These are phyloP conservation scores for Arthroderma sp. DNA, from an alignment of 2,329 filamentous ascomycete genomes.

Conservation along the genomic window DNA sequence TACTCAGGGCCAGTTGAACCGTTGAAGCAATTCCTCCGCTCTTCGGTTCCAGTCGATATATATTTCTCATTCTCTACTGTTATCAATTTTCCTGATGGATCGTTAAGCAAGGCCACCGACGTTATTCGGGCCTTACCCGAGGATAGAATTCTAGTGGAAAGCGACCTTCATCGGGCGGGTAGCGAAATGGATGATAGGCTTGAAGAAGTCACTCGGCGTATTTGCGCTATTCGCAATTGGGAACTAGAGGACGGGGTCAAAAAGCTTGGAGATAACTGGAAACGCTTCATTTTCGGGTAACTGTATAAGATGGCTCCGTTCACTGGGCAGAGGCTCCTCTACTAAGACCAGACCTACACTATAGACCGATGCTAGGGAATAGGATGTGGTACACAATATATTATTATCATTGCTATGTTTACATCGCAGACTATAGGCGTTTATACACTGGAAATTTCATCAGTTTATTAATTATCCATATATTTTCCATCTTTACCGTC, in stretches of 20 bases:
- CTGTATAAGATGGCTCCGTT: neutral
- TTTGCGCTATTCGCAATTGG: slow-evolving; percentile 74
- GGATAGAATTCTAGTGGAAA: slow-evolving; percentile 71
- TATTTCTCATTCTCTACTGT: slow-evolving; percentile 80
- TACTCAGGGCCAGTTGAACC: slow-evolving; percentile 69
- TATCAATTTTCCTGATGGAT: slow-evolving; percentile 57
- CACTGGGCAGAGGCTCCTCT: too few relatives aligned
- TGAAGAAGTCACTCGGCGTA: slow-evolving; percentile 59
- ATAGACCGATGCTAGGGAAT: too few relatives aligned
- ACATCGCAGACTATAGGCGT: neutral
- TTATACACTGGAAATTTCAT: neutral
- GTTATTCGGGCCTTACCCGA: slow-evolving; percentile 62
- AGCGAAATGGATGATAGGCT: slow-evolving; percentile 64
- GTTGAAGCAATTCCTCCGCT: slow-evolving; percentile 63
- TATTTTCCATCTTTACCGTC: slow-evolving; percentile 45
- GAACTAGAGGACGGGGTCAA: slow-evolving; percentile 54
- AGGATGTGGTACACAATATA: neutral
- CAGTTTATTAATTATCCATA: slow-evolving; percentile 17
- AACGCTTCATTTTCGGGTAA: slow-evolving; percentile 56
- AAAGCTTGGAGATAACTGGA: slow-evolving; percentile 61
- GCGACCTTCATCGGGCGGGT: slow-evolving; percentile 76
- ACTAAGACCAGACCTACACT: too few relatives aligned
- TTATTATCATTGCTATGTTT: neutral
- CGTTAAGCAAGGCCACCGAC: slow-evolving; percentile 47
- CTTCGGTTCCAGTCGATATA: slow-evolving; percentile 57